These are phyloP conservation scores for Pestalotiopsis sp. DNA, from an alignment of 2,329 filamentous ascomycete species.

Conservation along the genomic window DNA sequence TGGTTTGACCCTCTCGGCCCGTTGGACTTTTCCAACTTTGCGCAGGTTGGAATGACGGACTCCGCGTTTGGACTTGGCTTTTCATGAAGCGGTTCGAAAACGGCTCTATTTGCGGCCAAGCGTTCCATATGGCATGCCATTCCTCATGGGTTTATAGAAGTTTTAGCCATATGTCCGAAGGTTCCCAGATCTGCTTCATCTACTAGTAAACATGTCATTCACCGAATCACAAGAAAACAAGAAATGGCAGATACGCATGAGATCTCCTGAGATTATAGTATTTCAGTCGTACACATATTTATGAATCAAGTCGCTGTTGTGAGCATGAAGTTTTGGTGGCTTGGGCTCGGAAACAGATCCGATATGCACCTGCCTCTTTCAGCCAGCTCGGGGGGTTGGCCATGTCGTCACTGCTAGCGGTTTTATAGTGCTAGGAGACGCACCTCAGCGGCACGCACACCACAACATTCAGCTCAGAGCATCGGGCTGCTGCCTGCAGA, in stretches of 20 bases:
- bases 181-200: no score
- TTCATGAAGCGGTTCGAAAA: neutral
- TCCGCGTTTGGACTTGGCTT: conserved; percentile 17
- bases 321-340: neutral
- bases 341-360: neutral
- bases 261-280: no score
- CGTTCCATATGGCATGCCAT: neutral
- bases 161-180: no score
- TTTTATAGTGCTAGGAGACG: neutral
- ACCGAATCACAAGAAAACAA: no score
- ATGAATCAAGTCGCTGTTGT: no score
- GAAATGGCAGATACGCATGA: no score
- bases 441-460: neutral
- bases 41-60: conserved; percentile 18
- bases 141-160: no score
- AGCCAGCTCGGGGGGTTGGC: neutral
- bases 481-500: neutral
- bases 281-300: no score
- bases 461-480: neutral
- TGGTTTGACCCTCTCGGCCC: conserved; percentile 21
- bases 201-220: no score
- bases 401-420: neutral
- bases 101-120: neutral
- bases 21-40: conserved; percentile 23
- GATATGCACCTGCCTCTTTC: neutral